Conservation (phyloP, 352 stramenopile species). For the Aphanomyces stellatus region DNA sequence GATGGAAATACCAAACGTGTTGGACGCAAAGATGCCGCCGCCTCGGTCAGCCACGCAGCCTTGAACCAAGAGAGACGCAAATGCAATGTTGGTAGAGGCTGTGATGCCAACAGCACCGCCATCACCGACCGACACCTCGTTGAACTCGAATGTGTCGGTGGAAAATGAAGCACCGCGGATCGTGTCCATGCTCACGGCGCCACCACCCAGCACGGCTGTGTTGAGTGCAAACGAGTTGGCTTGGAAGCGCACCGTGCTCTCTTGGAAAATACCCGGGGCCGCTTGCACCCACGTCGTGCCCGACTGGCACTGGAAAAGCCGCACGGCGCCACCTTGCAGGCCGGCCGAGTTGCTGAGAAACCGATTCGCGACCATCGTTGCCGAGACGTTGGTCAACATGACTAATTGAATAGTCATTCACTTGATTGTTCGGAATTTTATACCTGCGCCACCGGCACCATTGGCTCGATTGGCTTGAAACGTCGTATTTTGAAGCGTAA, state of each 20-base stretch:
- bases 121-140: not conserved
- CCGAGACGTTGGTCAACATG: not conserved
- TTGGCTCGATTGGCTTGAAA: not conserved
- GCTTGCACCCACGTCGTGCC: not conserved
- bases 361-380: not conserved
- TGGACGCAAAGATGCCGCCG: not conserved
- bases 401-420: slow-evolving; percentile 3
- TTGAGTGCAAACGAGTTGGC: not conserved
- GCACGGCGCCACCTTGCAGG: not conserved
- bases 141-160: not conserved
- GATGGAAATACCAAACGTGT: not conserved
- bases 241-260: no score
- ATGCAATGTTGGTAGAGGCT: not conserved
- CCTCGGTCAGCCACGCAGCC: not conserved
- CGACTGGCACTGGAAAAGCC: not conserved
- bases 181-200: not conserved
- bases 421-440: not conserved
- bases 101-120: not conserved
- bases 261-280: no score
- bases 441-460: not conserved
- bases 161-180: no score
- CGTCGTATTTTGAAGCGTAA: not conserved
- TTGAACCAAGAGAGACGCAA: not conserved
- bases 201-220: not conserved
- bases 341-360: not conserved